These are phyloP conservation scores for Trypanosoma avium DNA, from an alignment of 208 protist species.

Conservation along the genomic window DNA sequence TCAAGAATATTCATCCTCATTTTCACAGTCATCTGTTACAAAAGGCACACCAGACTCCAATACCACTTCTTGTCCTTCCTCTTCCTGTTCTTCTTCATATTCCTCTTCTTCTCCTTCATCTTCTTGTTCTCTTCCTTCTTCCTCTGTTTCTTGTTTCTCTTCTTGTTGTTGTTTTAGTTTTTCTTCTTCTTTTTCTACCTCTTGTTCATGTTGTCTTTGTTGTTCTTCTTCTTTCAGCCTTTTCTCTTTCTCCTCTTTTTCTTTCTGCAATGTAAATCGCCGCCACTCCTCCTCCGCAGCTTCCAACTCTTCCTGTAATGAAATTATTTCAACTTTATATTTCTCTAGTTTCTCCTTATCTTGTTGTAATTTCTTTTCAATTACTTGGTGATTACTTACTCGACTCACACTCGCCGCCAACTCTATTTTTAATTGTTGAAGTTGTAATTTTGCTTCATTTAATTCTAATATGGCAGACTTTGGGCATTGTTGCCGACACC, in stretches of 20 bases:
- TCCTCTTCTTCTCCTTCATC: too few relatives aligned
- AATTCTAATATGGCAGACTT: slow-evolving; percentile 13
- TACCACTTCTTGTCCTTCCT: too few relatives aligned
- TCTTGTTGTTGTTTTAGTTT: slow-evolving; percentile 8
- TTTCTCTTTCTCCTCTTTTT: slow-evolving; percentile 18
- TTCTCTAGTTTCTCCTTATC: not conserved
- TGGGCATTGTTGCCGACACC: slow-evolving; percentile 50
- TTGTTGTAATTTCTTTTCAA: too few relatives aligned
- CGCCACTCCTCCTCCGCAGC: slow-evolving; percentile 23
- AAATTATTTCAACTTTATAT: too few relatives aligned
- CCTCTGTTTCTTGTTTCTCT: too few relatives aligned
- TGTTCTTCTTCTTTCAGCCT: not conserved
- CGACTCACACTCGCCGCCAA: slow-evolving; percentile 23
- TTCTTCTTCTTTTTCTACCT: not conserved
- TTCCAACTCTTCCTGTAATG: slow-evolving; percentile 10
- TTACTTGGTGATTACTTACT: slow-evolving; percentile 4
- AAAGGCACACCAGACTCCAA: too few relatives aligned
- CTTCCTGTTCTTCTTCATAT: too few relatives aligned
- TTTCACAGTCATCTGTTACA: too few relatives aligned
- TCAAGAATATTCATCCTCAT: too few relatives aligned
- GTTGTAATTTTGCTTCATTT: slow-evolving; percentile 31
- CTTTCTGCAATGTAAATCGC: not conserved
- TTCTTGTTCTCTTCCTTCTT: too few relatives aligned
- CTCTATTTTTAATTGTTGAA: slow-evolving; percentile 30
- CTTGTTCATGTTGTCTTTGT: slow-evolving; percentile 14